A percentile compares a stretch with the other conserved stretches of the same genome.
Conservation (phyloP, 2,329 filamentous ascomycete species). For the Fusarium secorum region DNA sequence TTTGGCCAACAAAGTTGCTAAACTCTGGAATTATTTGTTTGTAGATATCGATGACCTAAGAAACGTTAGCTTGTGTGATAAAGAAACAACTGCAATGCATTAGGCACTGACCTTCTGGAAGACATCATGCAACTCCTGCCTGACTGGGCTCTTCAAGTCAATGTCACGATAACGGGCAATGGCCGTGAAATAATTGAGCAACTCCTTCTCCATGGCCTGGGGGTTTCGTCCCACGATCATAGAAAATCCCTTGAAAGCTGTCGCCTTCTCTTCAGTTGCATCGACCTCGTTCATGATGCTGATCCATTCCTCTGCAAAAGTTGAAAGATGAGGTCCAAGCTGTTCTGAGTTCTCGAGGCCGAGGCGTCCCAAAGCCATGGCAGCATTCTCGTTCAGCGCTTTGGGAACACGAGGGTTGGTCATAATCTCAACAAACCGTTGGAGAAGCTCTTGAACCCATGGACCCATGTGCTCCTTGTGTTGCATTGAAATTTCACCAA, state of each 20-base stretch:
- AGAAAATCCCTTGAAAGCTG: slow-evolving; percentile 90
- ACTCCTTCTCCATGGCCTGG: slow-evolving; percentile 85
- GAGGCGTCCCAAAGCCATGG: slow-evolving; percentile 87
- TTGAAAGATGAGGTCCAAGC: slow-evolving; percentile 79
- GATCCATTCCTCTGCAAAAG: slow-evolving; percentile 84
- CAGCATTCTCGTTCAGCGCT: slow-evolving; percentile 91
- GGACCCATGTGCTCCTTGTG: slow-evolving; percentile 77
- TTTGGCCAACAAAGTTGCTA: slow-evolving; percentile 60
- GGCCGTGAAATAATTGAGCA: slow-evolving; percentile 81
- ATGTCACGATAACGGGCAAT: slow-evolving; percentile 81
- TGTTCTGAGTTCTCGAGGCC: slow-evolving; percentile 80
- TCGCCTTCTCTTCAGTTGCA: slow-evolving; percentile 91
- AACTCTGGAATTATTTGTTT: slow-evolving; percentile 68
- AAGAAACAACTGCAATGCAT: not conserved
- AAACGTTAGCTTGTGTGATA: not conserved
- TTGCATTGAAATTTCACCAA: slow-evolving; percentile 88
- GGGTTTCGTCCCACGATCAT: slow-evolving; percentile 86
- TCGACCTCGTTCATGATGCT: slow-evolving; percentile 83
- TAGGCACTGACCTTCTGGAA: slow-evolving; percentile 74
- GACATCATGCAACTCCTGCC: slow-evolving; percentile 71
- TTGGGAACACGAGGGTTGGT: slow-evolving; percentile 84
- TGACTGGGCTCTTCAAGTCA: slow-evolving; percentile 65
- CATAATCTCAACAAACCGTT: slow-evolving; percentile 81
- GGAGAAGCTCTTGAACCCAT: slow-evolving; percentile 79
- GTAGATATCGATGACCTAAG: slow-evolving; percentile 62